Evolutionary conservation across 352 stramenopile species (phyloP), one percentile per base, ranked within the genome.

Genomic region (Globisporangium sylvaticum): DNA sequence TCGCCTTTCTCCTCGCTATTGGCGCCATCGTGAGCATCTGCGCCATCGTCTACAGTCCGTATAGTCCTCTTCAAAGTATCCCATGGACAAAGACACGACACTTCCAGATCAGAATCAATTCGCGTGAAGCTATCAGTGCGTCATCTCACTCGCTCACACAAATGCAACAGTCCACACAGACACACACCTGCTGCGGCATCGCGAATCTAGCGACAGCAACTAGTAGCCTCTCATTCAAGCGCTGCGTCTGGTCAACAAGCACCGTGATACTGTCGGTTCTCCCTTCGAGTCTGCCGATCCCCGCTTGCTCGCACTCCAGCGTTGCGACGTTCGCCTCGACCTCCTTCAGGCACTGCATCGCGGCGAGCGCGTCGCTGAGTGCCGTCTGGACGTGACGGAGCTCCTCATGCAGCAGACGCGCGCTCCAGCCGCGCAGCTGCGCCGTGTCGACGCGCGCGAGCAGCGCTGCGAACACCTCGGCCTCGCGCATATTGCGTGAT

Each of bases 241-340:
- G 29, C 1, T 27, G 29, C 54, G 54, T 29, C 20, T 12, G 9
- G 29, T 20, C 29, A 1, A 60, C 29, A 7, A 60, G 15, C 29
- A 20, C 54, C 54, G 48, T 61, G 0, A 48, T 31, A 4, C 31
- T 4, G 0, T 61, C 20, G 1, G 31, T 61, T 20, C 55, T n/a
- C 6, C 31, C 55, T n/a, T n/a, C 29, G 31, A 61, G 31, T 15
- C 44, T 59, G 54, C 54, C 20, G 29, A 27, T 14, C 18, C 3
- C 29, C 29, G 54, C 54, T 18, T 59, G 54, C 27, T 39, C 29
- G 54, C 27, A 29, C 54, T 59, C 54, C 25, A 59, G 54, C 27
- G 10, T 59, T 8, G 7, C n/a, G 8, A 59, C 44, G 15, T 14
- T n/a, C 8, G 14, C 15, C 7, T 59, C 27, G 15, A n/a, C 31